phyloP scores from a whole-genome alignment of 225 moss, liverwort and hornwort genomes.

The Pleurozium schreberi region DNA sequence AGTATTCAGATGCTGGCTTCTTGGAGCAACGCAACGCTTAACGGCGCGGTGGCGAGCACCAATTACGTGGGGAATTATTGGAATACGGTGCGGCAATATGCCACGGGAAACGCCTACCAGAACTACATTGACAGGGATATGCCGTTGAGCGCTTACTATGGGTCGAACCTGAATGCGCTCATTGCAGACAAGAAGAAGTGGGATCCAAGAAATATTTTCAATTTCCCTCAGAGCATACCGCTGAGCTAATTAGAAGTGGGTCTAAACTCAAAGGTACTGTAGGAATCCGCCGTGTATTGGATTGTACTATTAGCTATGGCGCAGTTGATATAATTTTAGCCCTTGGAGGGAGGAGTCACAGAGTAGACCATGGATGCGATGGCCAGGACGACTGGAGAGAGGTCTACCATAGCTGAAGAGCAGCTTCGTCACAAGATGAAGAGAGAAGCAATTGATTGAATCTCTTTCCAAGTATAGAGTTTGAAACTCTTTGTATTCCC shows the following conservation, averaged over 20 bases:
- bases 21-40: slow-evolving; percentile 10
- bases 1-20: slow-evolving; percentile 62
- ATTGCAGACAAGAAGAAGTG: slow-evolving; percentile 42
- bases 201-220: slow-evolving; percentile 58
- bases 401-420: not conserved
- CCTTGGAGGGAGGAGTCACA: not conserved
- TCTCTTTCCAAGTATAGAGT: not conserved
- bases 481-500: no score
- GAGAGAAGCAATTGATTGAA: not conserved
- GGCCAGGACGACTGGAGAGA: not conserved
- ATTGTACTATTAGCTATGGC: no score
- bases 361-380: not conserved
- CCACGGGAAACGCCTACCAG: slow-evolving; percentile 40
- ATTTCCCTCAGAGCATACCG: slow-evolving; percentile 64
- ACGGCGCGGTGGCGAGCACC: not conserved
- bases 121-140: slow-evolving; percentile 68
- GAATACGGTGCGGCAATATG: slow-evolving; percentile 24
- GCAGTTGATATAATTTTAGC: not conserved
- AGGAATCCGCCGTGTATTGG: not conserved
- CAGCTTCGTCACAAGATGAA: not conserved
- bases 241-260: not conserved
- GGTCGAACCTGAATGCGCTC: slow-evolving; percentile 29
- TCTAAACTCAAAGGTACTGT: not conserved
- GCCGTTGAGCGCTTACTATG: slow-evolving; percentile 49
- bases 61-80: slow-evolving; percentile 26